Evolutionary conservation across 2,329 filamentous ascomycete genomes (phyloP).

Genomic region (Cordyceps sp.): DNA sequence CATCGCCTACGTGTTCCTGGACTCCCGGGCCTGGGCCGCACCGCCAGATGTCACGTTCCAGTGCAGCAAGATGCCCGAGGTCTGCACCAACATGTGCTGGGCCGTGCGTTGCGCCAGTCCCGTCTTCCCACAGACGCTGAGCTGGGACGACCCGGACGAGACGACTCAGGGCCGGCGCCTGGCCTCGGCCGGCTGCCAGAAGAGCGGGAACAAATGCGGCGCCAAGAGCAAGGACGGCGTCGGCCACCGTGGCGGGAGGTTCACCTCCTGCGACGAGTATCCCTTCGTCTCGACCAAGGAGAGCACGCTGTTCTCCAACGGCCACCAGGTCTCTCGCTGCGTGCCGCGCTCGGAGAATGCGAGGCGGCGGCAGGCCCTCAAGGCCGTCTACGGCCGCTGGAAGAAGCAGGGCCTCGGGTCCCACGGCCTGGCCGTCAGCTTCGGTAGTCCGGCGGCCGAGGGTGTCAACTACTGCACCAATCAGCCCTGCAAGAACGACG

Average conservation of each 20-base stretch:
- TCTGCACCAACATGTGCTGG: conserved; percentile 10
- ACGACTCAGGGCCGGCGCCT: neutral
- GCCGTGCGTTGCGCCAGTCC: conserved; percentile 5
- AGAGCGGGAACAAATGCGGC: conserved; percentile 1
- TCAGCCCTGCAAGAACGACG: conserved; percentile 7
- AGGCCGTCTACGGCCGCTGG: conserved; percentile 1
- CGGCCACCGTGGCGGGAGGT: conserved; percentile 4
- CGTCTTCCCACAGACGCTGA: conserved; percentile 4
- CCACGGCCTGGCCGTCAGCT: conserved; percentile 3
- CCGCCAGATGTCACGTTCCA: conserved; percentile 8
- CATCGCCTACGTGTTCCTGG: no score
- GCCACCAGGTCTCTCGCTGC: conserved; percentile 7
- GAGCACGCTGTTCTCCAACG: conserved; percentile 2
- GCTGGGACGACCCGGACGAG: conserved; percentile 3
- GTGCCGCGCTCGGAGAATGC: conserved; percentile 5
- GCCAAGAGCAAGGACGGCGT: conserved; percentile 1
- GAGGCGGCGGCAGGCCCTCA: conserved; percentile 3
- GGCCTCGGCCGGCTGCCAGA: conserved; percentile 4
- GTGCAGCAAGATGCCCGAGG: conserved; percentile 6
- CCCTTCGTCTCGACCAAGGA: conserved; percentile 5
- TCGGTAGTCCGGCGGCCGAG: conserved; percentile 5
- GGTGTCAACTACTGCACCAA: conserved; percentile 6
- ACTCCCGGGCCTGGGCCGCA: neutral
- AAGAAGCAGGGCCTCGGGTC: conserved; percentile 1
- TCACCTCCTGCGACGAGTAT: conserved; percentile 6